Evolutionary conservation across 1,284 basidiomycete species (phyloP).

Genomic region (Puccinia polysora): DNA sequence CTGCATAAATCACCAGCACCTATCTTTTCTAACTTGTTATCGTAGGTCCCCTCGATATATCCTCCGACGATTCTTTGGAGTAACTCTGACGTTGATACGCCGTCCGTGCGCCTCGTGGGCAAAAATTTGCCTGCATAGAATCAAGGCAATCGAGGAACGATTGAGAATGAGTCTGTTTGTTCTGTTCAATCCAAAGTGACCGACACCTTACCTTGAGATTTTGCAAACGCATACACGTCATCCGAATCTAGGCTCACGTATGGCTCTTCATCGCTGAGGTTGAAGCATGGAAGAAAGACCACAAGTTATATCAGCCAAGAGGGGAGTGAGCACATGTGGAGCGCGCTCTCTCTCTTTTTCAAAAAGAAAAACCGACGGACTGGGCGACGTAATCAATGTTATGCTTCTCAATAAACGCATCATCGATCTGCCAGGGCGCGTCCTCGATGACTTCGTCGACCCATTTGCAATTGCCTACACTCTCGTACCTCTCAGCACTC

Average conservation of each 20-base stretch:
- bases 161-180: background rate
- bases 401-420: constrained; percentile 73
- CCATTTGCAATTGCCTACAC: constrained; percentile 89
- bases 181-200: too few species aligned
- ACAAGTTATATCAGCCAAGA: background rate
- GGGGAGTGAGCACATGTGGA: background rate
- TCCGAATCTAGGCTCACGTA: constrained; percentile 33
- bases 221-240: constrained; percentile 39
- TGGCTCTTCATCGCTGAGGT: constrained; percentile 35
- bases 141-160: background rate
- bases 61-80: constrained; percentile 73
- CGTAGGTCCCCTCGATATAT: constrained; percentile 37
- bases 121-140: constrained; percentile 75
- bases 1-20: constrained; percentile 40
- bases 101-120: constrained; percentile 88
- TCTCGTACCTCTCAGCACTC: constrained; percentile 83
- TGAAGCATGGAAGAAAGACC: background rate
- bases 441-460: constrained; percentile 93
- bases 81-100: constrained; percentile 87
- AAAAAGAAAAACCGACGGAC: constrained; percentile 6
- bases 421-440: constrained; percentile 84
- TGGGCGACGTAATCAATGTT: constrained; percentile 95
- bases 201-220: constrained; percentile 35
- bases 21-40: constrained; percentile 40
- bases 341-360: too few species aligned